phyloP scores from a whole-genome alignment of 2,329 filamentous ascomycete species.

The Trichoderma simmonsii region DNA sequence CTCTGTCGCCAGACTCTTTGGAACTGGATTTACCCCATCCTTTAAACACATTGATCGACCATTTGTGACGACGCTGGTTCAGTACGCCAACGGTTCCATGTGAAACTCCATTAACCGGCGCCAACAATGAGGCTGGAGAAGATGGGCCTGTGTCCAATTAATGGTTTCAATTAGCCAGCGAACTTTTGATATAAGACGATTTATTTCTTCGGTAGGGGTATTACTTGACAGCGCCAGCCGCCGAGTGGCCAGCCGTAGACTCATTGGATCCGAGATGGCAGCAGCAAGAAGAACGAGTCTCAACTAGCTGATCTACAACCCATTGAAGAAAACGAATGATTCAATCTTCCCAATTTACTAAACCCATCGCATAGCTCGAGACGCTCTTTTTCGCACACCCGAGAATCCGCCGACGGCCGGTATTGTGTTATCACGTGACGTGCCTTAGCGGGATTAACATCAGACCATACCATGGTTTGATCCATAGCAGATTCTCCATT shows the following conservation, averaged over 20 bases:
- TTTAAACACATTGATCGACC: slow-evolving; percentile 41
- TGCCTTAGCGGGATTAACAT: slow-evolving; percentile 36
- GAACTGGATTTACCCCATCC: slow-evolving; percentile 33
- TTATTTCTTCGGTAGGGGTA: slow-evolving; percentile 17
- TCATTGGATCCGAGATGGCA: slow-evolving; percentile 49
- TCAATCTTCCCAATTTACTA: slow-evolving; percentile 3
- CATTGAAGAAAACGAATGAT: slow-evolving; percentile 2
- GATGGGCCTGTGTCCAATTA: neutral
- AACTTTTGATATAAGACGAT: neutral
- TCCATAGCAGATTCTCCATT: slow-evolving; percentile 12
- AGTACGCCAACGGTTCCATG: slow-evolving; percentile 20
- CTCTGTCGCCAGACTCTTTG: slow-evolving; percentile 29
- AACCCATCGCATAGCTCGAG: neutral
- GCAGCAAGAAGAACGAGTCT: slow-evolving; percentile 15
- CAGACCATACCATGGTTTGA: slow-evolving; percentile 28
- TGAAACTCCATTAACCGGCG: neutral
- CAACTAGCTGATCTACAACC: neutral
- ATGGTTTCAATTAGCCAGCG: neutral
- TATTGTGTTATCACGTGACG: slow-evolving; percentile 22
- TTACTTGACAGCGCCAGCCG: slow-evolving; percentile 60
- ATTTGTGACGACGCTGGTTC: slow-evolving; percentile 41
- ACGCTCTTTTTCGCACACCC: slow-evolving; percentile 16
- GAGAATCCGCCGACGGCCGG: slow-evolving; percentile 20
- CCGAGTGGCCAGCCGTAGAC: slow-evolving; percentile 60
- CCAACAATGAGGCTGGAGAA: neutral